Percentiles rank a stretch among this genome's conserved stretches.
These are phyloP conservation scores for Coix lacrymajobi DNA, from an alignment of 176 grass and related monocot species.

Conservation along the genomic window DNA sequence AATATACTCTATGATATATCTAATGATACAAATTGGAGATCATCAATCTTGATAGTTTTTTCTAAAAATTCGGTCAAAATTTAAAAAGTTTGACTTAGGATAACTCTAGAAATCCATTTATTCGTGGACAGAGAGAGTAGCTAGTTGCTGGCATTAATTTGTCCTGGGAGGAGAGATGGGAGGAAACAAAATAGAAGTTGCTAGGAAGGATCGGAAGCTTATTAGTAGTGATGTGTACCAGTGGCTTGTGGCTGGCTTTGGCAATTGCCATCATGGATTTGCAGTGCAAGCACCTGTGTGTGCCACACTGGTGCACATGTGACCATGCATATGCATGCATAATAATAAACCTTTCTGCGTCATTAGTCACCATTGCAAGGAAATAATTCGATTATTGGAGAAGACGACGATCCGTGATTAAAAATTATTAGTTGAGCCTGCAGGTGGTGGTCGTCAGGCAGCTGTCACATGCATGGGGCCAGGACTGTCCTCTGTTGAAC, in stretches of 20 bases:
- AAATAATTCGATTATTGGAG: not conserved
- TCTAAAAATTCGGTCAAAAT: no score
- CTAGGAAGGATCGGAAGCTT: not conserved
- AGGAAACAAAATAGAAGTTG: not conserved
- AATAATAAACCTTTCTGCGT: not conserved
- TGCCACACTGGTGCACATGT: conserved; percentile 22
- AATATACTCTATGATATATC: no score
- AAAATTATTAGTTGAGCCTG: conserved; percentile 37
- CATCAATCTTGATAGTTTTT: no score
- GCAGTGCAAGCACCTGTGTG: not conserved
- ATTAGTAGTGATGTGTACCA: not conserved
- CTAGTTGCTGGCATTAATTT: not conserved
- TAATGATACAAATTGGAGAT: no score
- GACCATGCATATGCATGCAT: not conserved
- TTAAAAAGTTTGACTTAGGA: no score
- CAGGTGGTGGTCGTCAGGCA: conserved; percentile 13
- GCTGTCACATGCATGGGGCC: conserved; percentile 26
- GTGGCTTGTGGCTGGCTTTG: not conserved
- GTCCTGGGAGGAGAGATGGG: not conserved
- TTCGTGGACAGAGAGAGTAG: no score
- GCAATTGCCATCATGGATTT: not conserved
- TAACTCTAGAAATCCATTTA: no score
- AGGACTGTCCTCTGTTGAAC: not conserved
- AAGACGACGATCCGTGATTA: conserved; percentile 7
- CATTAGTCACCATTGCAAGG: not conserved